phyloP scores from a whole-genome alignment of 805 yeast species.

The Lachancea meyersii region DNA sequence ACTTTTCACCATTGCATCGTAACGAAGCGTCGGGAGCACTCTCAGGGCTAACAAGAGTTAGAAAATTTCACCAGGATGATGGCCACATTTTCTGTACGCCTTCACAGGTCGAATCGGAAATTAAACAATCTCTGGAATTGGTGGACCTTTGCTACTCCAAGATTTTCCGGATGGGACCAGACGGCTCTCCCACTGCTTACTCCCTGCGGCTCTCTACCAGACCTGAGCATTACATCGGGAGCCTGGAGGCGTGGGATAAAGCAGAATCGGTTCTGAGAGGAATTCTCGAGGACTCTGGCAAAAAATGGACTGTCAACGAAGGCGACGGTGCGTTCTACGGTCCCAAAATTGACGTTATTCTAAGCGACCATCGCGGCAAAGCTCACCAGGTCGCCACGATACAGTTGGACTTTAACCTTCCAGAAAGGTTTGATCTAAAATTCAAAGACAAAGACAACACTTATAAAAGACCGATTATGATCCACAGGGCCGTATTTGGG shows the following conservation, averaged over 20 bases:
- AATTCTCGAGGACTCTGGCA: slow-evolving; percentile 51
- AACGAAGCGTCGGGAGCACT: slow-evolving; percentile 94
- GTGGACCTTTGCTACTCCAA: slow-evolving; percentile 67
- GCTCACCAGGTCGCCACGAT: slow-evolving; percentile 92
- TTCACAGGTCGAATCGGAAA: slow-evolving; percentile 71
- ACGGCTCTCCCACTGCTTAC: slow-evolving; percentile 38
- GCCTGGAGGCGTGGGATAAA: slow-evolving; percentile 64
- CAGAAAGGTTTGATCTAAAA: slow-evolving; percentile 70
- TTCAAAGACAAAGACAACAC: slow-evolving; percentile 52
- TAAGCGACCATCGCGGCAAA: slow-evolving; percentile 73
- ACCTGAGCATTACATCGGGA: slow-evolving; percentile 79
- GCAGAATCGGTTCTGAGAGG: slow-evolving; percentile 66
- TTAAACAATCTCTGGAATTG: slow-evolving; percentile 61
- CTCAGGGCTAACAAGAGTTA: slow-evolving; percentile 84
- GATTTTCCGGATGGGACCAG: slow-evolving; percentile 38
- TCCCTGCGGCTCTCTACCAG: slow-evolving; percentile 75
- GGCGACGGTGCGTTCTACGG: slow-evolving; percentile 98
- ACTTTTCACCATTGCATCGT: slow-evolving; percentile 87
- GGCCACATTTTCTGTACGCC: slow-evolving; percentile 90
- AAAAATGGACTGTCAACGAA: slow-evolving; percentile 63
- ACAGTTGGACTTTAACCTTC: slow-evolving; percentile 92
- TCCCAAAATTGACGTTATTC: slow-evolving; percentile 85
- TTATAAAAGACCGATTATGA: slow-evolving; percentile 76
- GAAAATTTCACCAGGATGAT: slow-evolving; percentile 96
- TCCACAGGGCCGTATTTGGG: slow-evolving; percentile 93